Percentiles rank a stretch among this genome's conserved stretches.
Conservation (phyloP, 164 flowering plant species). For the Vitis amurensis region DNA sequence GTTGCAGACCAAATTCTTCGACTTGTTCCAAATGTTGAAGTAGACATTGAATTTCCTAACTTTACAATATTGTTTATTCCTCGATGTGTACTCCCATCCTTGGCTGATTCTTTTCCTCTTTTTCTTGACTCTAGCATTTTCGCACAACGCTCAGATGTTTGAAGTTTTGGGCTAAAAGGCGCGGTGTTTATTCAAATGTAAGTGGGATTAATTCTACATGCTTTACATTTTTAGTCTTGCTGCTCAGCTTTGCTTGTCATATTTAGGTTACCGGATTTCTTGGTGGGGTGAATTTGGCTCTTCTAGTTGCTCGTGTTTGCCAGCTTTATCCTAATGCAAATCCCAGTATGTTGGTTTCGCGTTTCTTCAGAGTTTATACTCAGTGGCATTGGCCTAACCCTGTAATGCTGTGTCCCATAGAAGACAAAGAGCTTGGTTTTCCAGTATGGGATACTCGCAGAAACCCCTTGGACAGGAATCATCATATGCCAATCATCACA, state of each 20-base stretch:
- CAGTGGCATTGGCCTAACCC: constrained; percentile 99
- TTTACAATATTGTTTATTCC: background rate
- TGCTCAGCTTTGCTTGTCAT: background rate
- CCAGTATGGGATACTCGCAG: constrained; percentile 93
- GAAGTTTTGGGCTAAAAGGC: constrained; percentile 92
- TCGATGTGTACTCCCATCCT: background rate
- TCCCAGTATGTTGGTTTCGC: constrained; percentile 90
- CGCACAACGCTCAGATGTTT: constrained; percentile 81
- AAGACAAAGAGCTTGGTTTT: constrained; percentile 88
- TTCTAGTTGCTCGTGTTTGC: constrained; percentile 89
- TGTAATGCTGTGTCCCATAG: constrained; percentile 89
- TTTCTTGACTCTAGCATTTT: constrained; percentile 56
- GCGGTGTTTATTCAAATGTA: constrained; percentile 98
- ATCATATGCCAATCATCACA: constrained; percentile 98
- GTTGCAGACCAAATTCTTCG: constrained; percentile 80
- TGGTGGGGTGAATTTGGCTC: constrained; percentile 99
- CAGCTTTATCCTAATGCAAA: constrained; percentile 95
- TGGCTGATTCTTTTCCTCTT: background rate
- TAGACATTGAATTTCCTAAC: constrained; percentile 6
- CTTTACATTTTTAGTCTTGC: too few species aligned
- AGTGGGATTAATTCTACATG: constrained; percentile 16
- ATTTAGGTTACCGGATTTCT: constrained; percentile 94
- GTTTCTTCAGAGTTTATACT: constrained; percentile 92
- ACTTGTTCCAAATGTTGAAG: constrained; percentile 76
- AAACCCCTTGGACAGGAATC: constrained; percentile 76